Evolutionary conservation across 176 grass and related monocot species (phyloP).

Genomic region (Tillandsia fasciculata): DNA sequence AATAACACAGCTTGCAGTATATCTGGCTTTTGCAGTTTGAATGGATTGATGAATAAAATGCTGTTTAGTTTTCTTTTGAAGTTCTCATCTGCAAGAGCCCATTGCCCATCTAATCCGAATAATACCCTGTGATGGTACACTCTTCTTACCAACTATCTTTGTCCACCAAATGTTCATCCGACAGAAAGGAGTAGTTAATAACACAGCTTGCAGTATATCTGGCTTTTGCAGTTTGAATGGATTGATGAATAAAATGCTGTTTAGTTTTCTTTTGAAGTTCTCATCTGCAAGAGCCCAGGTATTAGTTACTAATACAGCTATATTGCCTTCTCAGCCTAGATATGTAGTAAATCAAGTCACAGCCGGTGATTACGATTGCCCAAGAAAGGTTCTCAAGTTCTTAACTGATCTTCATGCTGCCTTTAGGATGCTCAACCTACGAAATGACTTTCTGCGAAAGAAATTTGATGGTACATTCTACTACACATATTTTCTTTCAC

Average conservation of each 20-base stretch:
- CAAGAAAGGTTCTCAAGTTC: conserved; percentile 69
- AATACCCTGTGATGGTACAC: no score
- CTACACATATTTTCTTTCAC: neutral
- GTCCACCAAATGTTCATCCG: no score
- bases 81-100: no score
- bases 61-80: no score
- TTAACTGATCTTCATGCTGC: conserved; percentile 86
- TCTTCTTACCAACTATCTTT: no score
- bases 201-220: no score
- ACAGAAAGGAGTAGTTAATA: no score
- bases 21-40: no score
- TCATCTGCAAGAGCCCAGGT: neutral
- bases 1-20: no score
- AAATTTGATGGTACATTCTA: conserved; percentile 75
- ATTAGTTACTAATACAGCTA: neutral
- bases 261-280: neutral
- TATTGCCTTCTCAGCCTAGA: conserved; percentile 48
- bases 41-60: no score
- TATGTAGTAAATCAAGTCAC: conserved; percentile 92
- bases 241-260: neutral
- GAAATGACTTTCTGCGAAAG: conserved; percentile 90
- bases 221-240: no score
- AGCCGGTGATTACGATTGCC: conserved; percentile 78
- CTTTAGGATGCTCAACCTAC: conserved; percentile 92
- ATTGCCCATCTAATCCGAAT: no score